Evolutionary conservation across 371 early-diverging fungal species (phyloP).

Genomic region (Mucor saturninus): DNA sequence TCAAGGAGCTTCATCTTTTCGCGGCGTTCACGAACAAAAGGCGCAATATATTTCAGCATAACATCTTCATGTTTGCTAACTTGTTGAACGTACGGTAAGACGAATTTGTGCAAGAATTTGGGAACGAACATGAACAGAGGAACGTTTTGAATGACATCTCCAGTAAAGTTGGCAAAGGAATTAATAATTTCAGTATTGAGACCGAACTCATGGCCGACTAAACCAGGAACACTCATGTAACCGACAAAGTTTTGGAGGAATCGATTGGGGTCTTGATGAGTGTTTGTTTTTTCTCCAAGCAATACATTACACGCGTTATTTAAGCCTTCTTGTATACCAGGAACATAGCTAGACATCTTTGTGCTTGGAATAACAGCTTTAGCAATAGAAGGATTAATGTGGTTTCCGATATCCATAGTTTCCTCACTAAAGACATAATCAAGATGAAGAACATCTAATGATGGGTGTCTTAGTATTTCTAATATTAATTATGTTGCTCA

Average conservation of each 20-base stretch:
- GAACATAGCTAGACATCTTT: slow-evolving; percentile 26
- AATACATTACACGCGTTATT: slow-evolving; percentile 22
- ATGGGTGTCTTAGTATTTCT: too few species aligned
- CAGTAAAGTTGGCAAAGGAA: slow-evolving; percentile 44
- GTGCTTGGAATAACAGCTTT: slow-evolving; percentile 20
- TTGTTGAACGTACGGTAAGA: slow-evolving; percentile 33
- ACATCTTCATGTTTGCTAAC: slow-evolving; percentile 12
- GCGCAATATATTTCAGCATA: slow-evolving; percentile 34
- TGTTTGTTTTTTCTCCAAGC: slow-evolving; percentile 10
- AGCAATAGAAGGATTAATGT: slow-evolving; percentile 34
- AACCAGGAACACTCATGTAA: slow-evolving; percentile 44
- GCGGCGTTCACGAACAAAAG: slow-evolving; percentile 28
- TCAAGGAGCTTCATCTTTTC: slow-evolving; percentile 15
- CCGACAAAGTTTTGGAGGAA: slow-evolving; percentile 42
- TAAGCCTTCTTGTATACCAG: slow-evolving; percentile 29
- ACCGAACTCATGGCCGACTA: slow-evolving; percentile 37
- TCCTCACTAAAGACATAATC: slow-evolving; percentile 31
- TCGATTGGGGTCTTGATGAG: slow-evolving; percentile 15
- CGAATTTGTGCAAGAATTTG: slow-evolving; percentile 23
- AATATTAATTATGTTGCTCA: neutral
- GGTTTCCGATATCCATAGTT: slow-evolving; percentile 39
- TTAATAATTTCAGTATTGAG: slow-evolving; percentile 31
- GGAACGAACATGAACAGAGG: slow-evolving; percentile 30
- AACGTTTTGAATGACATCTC: slow-evolving; percentile 38
- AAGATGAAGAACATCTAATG: slow-evolving; percentile 34